These are phyloP conservation scores for Sugiyamaella novakii DNA, from an alignment of 1,139 yeast species.

Conservation along the genomic window DNA sequence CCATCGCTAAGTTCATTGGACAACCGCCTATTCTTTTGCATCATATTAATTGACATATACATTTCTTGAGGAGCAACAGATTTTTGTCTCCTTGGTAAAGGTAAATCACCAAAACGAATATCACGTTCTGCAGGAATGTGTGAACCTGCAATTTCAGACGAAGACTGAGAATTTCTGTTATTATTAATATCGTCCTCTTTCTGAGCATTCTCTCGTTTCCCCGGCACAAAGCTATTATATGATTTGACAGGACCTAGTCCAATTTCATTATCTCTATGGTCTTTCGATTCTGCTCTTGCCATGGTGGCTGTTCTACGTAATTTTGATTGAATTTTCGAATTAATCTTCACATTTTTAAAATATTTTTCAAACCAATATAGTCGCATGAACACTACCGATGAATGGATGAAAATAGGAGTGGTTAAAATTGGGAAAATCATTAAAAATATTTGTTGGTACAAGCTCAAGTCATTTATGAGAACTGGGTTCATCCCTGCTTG, in stretches of 20 bases:
- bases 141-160: slow-evolving; percentile 2
- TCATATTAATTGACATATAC: slow-evolving; percentile 78
- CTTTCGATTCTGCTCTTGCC: slow-evolving; percentile 49
- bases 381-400: slow-evolving; percentile 75
- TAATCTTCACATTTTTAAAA: slow-evolving; percentile 77
- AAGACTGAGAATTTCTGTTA: not conserved
- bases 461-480: slow-evolving; percentile 58
- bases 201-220: not conserved
- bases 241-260: slow-evolving; percentile 10
- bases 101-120: slow-evolving; percentile 42
- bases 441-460: slow-evolving; percentile 71
- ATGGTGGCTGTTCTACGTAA: slow-evolving; percentile 81
- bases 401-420: slow-evolving; percentile 89
- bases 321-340: slow-evolving; percentile 71
- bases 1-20: slow-evolving; percentile 58
- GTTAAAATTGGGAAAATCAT: slow-evolving; percentile 56
- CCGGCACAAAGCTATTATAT: not conserved
- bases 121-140: slow-evolving; percentile 25
- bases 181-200: not conserved
- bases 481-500: slow-evolving; percentile 92
- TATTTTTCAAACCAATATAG: slow-evolving; percentile 87
- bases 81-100: slow-evolving; percentile 46
- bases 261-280: slow-evolving; percentile 16
- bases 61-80: slow-evolving; percentile 81
- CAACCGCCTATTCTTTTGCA: slow-evolving; percentile 53